Conservation (phyloP, 1,139 yeast genomes). For the Debaryomyces nepalensis region DNA sequence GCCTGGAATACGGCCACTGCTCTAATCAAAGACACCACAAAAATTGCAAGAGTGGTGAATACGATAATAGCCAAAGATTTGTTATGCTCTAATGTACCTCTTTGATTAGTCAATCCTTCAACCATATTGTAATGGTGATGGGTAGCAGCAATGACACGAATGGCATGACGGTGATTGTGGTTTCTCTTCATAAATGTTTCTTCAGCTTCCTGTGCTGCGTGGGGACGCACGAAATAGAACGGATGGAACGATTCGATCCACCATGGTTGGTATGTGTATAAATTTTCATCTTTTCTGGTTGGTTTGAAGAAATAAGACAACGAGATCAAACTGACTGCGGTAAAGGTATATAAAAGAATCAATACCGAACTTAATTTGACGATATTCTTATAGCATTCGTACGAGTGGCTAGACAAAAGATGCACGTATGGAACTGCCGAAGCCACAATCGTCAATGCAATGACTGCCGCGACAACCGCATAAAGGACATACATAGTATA, state of each 20-base stretch:
- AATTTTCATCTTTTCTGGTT: slow-evolving; percentile 45
- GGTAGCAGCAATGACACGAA: slow-evolving; percentile 50
- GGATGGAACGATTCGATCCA: slow-evolving; percentile 51
- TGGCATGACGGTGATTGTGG: slow-evolving; percentile 49
- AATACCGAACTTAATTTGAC: slow-evolving; percentile 38
- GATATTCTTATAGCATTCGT: slow-evolving; percentile 31
- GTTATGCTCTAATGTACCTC: slow-evolving; percentile 46
- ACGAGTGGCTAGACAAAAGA: slow-evolving; percentile 29
- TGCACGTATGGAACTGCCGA: slow-evolving; percentile 42
- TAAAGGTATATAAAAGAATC: slow-evolving; percentile 40
- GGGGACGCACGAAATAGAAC: slow-evolving; percentile 44
- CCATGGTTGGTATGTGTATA: slow-evolving; percentile 53
- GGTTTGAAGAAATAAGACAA: slow-evolving; percentile 49
- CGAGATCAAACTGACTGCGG: slow-evolving; percentile 39
- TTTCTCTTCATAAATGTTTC: slow-evolving; percentile 49
- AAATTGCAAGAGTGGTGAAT: slow-evolving; percentile 38
- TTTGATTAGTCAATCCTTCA: slow-evolving; percentile 44
- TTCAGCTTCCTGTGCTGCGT: slow-evolving; percentile 46
- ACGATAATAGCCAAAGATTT: slow-evolving; percentile 37
- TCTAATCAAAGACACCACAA: slow-evolving; percentile 38
- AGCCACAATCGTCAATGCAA: slow-evolving; percentile 39
- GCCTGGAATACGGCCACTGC: slow-evolving; percentile 39
- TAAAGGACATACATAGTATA: slow-evolving; percentile 38
- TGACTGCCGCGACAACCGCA: slow-evolving; percentile 33
- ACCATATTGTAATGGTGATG: slow-evolving; percentile 48